Evolutionary conservation across 1,284 basidiomycete species (phyloP), one percentile per base, ranked within the genome.

Genomic region (Malassezia caprae): DNA sequence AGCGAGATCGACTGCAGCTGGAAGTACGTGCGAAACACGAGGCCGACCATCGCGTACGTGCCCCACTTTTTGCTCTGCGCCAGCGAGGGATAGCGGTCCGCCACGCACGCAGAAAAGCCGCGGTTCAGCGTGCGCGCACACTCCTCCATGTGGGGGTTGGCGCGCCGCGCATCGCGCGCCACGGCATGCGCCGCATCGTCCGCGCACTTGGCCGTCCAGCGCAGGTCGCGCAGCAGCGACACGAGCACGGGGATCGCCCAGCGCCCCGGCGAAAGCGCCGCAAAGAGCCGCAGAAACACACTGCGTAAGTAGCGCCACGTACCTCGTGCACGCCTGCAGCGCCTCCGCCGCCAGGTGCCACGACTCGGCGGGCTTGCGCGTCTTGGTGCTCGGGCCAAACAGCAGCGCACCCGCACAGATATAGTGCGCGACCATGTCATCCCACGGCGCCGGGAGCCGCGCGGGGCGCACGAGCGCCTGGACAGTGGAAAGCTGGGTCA

Each of bases 11-110:
- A 83, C 76, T 87, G 87, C 43, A 96, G 83, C 86, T 85, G 84
- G 79, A 96, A 96, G 77, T 98, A 98, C 47, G 84, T 88, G 74
- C 96, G 94, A 76, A 98, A 79, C 34, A 90, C 84, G 57, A 94
- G 78, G 7, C 86, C 86, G 0, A 91, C 90, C n/a, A 94, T 82
- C 67, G 90, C 88, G 76, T 96, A 98, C 0, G 90, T 83, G 2
- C 91, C 93, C 84, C 84, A 90, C 76, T 90, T 88, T 50, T 88
- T 80, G n/a, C 24, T 82, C 78, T 53, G 84, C 81, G 51, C 84
- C 86, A 51, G 76, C 79, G 65, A 85, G 83, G 62, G 60, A 21
- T 64, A 59, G 2, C 91, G 82, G 73, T 96, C 93, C 7, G 83
- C 89, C 60, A 94, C 82, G 73, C 90, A 96, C 54, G 83, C 82